Evolutionary conservation across 768 basidiomycete genomes (phyloP).

Genomic region (Sarcomyxa edulis): DNA sequence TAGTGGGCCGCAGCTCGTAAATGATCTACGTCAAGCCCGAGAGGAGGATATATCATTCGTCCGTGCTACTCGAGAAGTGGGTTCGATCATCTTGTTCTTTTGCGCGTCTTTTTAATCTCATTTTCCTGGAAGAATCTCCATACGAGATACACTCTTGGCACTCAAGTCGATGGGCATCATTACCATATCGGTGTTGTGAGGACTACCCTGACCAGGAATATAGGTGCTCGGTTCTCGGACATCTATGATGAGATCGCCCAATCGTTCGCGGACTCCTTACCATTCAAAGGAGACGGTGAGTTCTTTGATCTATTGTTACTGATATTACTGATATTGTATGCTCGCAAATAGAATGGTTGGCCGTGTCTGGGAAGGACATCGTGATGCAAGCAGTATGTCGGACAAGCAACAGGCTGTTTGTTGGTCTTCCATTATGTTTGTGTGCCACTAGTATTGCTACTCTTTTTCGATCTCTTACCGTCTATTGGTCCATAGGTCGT

Average conservation of each 20-base stretch:
- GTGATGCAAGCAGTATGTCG: slow-evolving; percentile 29
- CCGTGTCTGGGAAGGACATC: slow-evolving; percentile 18
- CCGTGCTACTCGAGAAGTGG: slow-evolving; percentile 22
- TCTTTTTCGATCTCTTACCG: neutral
- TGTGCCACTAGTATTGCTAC: neutral
- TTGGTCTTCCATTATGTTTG: slow-evolving; percentile 41
- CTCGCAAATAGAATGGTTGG: slow-evolving; percentile 33
- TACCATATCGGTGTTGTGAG: slow-evolving; percentile 15
- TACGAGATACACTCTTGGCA: slow-evolving; percentile 28
- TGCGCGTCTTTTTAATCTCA: slow-evolving; percentile 1
- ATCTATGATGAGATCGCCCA: slow-evolving; percentile 14
- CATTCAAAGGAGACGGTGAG: slow-evolving; percentile 2
- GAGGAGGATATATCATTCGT: slow-evolving; percentile 26
- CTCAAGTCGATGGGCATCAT: slow-evolving; percentile 6
- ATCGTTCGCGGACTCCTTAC: slow-evolving; percentile 14
- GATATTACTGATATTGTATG: neutral
- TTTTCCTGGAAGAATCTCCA: slow-evolving; percentile 19
- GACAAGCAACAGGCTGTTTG: slow-evolving; percentile 36
- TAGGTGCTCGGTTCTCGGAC: slow-evolving; percentile 10
- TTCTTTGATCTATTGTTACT: no score
- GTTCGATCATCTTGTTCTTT: neutral
- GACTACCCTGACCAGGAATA: slow-evolving; percentile 13
- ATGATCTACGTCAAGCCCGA: slow-evolving; percentile 39
- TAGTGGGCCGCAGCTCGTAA: slow-evolving; percentile 31
- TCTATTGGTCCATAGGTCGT: slow-evolving; percentile 24